Base-by-base conservation (phyloP, 2,329 filamentous ascomycete species). In the Ascochyta pisi region DNA sequence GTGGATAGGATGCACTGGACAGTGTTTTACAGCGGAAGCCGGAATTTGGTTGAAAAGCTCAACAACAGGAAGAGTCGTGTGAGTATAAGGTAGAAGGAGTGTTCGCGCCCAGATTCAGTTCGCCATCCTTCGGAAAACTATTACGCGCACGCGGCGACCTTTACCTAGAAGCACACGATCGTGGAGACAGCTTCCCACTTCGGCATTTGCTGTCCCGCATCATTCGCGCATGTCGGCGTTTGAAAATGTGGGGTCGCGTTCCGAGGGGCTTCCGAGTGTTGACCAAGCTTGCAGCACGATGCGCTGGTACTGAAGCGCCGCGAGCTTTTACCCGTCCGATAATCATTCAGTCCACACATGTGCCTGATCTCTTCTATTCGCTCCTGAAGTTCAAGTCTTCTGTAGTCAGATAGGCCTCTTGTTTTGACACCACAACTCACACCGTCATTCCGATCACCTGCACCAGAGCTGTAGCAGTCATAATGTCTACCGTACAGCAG, bases 401-500 rank as follows among this genome's bases (percentile, higher is more conserved):
- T 27, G 8, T 22, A 23, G 13, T 13, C 22, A 19, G 9, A 13
- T n/a, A 35, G 15, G 16, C n/a, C 6, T 35, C 15, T 7, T 10
- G n/a, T 35, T 10, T 9, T 16, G 22, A n/a, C 23, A 9, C n/a
- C 15, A 24, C 19, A 24, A 37, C 31, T 16, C 9, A 35, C 23
- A 43, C 4, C 31, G 27, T 37, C 43, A 39, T 60, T 60, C 51
- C 52, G 41, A 55, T 34, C 27, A 39, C 27, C 24, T 16, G 2
- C 46, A 49, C 34, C 15, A 35, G 16, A 50, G n/a, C 8, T 24
- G 13, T 15, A 31, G 39, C 52, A 47, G 33, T 34, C 52, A 68
- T 42, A 38, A 73, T 74, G 71, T 34, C 70, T 16, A 67, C 66
- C 3, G 67, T 74, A 37, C 65, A 70, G 41, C 69, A 81, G 54